phyloP scores from a whole-genome alignment of 768 basidiomycete genomes.

The Leccinum incarnatum region DNA sequence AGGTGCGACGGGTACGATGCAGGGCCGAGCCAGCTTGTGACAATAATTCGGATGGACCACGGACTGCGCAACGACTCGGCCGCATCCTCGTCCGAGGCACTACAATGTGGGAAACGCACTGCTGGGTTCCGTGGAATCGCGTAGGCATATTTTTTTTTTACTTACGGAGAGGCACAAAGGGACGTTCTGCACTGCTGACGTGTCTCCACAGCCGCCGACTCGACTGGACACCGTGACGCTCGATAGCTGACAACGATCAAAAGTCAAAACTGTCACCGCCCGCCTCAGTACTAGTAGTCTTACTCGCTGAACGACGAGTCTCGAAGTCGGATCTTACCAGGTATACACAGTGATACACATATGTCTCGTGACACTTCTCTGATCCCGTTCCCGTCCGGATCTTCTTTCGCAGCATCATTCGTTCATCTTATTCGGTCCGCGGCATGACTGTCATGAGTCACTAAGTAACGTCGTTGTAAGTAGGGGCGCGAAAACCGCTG shows the following conservation, averaged over 20 bases:
- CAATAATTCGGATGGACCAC: neutral
- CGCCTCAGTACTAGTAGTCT: no score
- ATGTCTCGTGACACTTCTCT: neutral
- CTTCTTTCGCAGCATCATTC: neutral
- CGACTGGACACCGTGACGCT: neutral
- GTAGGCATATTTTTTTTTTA: neutral
- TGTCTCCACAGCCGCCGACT: neutral
- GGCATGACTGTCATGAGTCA: neutral
- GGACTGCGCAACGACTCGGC: neutral
- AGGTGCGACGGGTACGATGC: neutral
- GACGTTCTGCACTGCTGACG: slow-evolving; percentile 1
- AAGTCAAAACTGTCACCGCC: no score
- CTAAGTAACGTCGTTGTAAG: neutral
- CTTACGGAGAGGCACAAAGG: neutral
- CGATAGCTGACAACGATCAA: neutral
- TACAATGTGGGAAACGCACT: neutral
- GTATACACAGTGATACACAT: neutral
- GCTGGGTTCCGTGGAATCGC: neutral
- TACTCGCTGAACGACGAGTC: no score
- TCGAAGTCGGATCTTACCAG: neutral
- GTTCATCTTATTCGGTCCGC: neutral
- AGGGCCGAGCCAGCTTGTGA: neutral
- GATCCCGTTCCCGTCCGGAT: neutral
- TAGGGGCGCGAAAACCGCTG: neutral
- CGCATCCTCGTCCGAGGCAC: neutral